Conservation (phyloP, 352 stramenopile genomes). For the Pilasporangium apinafurcum region DNA sequence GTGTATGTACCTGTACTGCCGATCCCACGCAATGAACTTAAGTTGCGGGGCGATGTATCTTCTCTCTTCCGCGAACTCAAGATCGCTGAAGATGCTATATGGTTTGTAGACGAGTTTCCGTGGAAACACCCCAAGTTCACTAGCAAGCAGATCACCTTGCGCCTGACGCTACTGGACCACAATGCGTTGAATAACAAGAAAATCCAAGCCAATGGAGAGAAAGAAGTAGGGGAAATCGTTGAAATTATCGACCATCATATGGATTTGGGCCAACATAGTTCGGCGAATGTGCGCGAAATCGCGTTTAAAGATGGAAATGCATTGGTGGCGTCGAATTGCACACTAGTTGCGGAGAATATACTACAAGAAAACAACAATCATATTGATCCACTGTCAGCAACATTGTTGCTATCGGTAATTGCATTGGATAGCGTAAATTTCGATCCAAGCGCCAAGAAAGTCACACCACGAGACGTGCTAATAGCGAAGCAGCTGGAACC, state of each 20-base stretch:
- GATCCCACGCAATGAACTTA: constrained; percentile 53
- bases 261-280: constrained; percentile 42
- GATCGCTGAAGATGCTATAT: constrained; percentile 42
- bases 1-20: constrained; percentile 53
- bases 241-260: constrained; percentile 82
- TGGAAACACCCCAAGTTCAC: constrained; percentile 23
- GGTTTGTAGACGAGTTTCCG: constrained; percentile 78
- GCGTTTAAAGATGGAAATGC: constrained; percentile 64
- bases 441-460: constrained; percentile 67
- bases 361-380: constrained; percentile 4
- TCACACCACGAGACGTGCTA: constrained; percentile 49
- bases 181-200: constrained; percentile 65
- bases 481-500: constrained; percentile 34
- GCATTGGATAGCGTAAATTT: constrained; percentile 78
- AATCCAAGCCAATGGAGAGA: constrained; percentile 10
- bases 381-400: constrained; percentile 38
- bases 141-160: constrained; percentile 10
- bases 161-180: constrained; percentile 64
- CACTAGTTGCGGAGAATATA: constrained; percentile 68
- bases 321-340: constrained; percentile 69
- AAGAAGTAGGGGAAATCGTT: constrained; percentile 28
- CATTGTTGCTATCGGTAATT: constrained; percentile 75
- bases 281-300: constrained; percentile 38
- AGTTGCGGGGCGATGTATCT: constrained; percentile 62
- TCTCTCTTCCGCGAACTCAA: constrained; percentile 45